Conservation (phyloP, 129 eudicot species). For the Dittrichia graveolens region DNA sequence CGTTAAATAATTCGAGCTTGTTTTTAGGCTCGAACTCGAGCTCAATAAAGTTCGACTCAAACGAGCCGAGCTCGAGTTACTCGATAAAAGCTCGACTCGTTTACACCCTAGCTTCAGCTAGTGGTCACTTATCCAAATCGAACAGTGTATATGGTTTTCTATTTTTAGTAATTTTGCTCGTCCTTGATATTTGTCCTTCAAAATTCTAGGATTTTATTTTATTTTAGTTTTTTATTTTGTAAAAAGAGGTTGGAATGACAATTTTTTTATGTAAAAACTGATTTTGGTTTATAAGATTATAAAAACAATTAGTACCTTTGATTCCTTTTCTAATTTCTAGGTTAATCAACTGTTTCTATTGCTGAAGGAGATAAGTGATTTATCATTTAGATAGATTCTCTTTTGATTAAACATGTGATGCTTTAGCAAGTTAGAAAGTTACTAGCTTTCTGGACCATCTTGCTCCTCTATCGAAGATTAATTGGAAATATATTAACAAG, state of each 20-base stretch:
- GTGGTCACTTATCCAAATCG: conserved; percentile 18
- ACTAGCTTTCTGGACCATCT: conserved; percentile 10
- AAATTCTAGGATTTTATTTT: conserved; percentile 17
- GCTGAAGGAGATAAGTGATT: background rate
- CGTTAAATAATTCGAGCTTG: too few relatives aligned
- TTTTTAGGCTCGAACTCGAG: too few relatives aligned
- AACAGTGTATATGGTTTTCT: conserved; percentile 22
- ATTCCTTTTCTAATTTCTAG: conserved; percentile 17
- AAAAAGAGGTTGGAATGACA: background rate
- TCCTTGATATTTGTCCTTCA: conserved; percentile 7
- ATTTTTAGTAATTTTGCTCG: conserved; percentile 29
- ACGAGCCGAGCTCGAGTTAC: too few relatives aligned
- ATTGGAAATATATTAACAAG: background rate
- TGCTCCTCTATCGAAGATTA: background rate
- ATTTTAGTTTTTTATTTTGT: background rate
- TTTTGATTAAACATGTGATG: conserved; percentile 5
- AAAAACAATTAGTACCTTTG: conserved; percentile 21
- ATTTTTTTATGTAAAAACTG: background rate
- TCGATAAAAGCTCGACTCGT: too few relatives aligned
- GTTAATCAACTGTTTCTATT: conserved; percentile 6
- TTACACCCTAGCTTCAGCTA: conserved; percentile 10
- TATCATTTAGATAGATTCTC: background rate
- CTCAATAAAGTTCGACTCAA: too few relatives aligned
- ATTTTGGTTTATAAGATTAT: background rate
- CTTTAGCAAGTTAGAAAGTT: conserved; percentile 2